These are phyloP conservation scores for Stagonosporopsis cucurbitacearum DNA, from an alignment of 2,329 filamentous ascomycete species.

Conservation along the genomic window DNA sequence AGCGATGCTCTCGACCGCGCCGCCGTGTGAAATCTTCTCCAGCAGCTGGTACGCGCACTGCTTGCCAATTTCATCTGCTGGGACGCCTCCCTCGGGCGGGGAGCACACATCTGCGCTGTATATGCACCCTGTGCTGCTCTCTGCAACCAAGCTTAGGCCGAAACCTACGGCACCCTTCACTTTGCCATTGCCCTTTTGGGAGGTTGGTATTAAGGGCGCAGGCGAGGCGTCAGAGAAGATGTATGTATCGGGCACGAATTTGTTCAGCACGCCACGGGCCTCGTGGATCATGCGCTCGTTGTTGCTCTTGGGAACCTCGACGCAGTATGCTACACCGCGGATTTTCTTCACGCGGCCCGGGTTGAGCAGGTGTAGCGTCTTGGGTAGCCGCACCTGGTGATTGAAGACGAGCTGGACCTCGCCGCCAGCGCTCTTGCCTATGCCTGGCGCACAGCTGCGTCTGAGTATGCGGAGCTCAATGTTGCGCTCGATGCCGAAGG, in stretches of 20 bases:
- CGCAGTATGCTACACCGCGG: conserved; percentile 90
- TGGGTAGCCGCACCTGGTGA: conserved; percentile 90
- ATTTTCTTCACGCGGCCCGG: conserved; percentile 87
- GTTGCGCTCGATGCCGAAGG: conserved; percentile 85
- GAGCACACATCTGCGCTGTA: conserved; percentile 84
- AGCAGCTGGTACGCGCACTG: conserved; percentile 88
- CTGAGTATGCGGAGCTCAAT: conserved; percentile 85
- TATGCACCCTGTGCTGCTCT: conserved; percentile 84
- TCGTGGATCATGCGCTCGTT: conserved; percentile 95
- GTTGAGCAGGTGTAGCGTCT: conserved; percentile 87
- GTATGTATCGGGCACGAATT: conserved; percentile 84
- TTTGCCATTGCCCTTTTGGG: conserved; percentile 69
- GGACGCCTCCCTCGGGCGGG: conserved; percentile 77
- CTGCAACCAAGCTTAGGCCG: conserved; percentile 87
- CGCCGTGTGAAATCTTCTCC: conserved; percentile 80
- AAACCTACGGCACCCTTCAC: conserved; percentile 82
- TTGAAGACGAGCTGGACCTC: conserved; percentile 94
- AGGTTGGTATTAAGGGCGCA: conserved; percentile 67
- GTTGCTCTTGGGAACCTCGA: conserved; percentile 89
- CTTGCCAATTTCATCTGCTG: conserved; percentile 90
- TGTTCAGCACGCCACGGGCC: conserved; percentile 84
- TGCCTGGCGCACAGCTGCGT: conserved; percentile 72
- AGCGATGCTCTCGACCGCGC: conserved; percentile 77
- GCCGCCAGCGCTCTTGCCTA: conserved; percentile 81
- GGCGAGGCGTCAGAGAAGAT: conserved; percentile 74